These are phyloP conservation scores for Suillus brevipes DNA, from an alignment of 768 basidiomycete species.

Conservation along the genomic window DNA sequence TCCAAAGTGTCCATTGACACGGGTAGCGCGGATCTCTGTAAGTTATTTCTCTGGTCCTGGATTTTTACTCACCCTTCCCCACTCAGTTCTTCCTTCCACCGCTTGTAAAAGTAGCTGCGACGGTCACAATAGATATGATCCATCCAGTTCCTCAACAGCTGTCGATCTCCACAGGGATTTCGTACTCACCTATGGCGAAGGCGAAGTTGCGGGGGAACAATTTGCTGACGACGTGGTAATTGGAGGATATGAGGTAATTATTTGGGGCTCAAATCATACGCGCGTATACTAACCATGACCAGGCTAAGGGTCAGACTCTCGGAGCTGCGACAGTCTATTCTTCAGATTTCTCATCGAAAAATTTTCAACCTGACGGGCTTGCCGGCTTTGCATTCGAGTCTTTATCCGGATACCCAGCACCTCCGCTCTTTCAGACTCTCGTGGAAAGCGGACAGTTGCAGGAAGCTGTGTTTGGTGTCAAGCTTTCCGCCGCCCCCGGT, in stretches of 20 bases:
- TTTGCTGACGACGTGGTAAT: constrained; percentile 46
- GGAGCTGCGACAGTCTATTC: constrained; percentile 45
- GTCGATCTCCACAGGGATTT: constrained; percentile 30
- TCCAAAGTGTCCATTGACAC: constrained; percentile 49
- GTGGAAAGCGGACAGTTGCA: constrained; percentile 34
- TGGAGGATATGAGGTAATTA: constrained; percentile 35
- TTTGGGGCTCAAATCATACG: constrained; percentile 5
- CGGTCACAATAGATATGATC: constrained; percentile 33
- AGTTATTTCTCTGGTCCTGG: neutral
- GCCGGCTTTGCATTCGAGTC: constrained; percentile 43
- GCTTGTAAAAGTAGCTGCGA: constrained; percentile 31
- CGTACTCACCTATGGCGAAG: constrained; percentile 38
- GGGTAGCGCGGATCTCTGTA: constrained; percentile 46
- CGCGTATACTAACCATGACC: constrained; percentile 8
- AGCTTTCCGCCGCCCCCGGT: constrained; percentile 39
- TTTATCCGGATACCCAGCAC: constrained; percentile 36
- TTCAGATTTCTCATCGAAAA: constrained; percentile 22
- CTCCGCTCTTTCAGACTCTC: constrained; percentile 48
- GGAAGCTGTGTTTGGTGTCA: constrained; percentile 48
- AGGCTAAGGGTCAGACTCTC: constrained; percentile 42
- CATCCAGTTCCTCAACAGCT: constrained; percentile 35
- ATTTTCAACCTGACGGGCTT: constrained; percentile 41
- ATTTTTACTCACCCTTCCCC: constrained; percentile 23
- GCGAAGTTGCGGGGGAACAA: constrained; percentile 38
- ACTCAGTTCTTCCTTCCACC: constrained; percentile 42